Evolutionary conservation across 192 early-diverging fungal genomes (phyloP).

Genomic region (Linnemannia hyalina): DNA sequence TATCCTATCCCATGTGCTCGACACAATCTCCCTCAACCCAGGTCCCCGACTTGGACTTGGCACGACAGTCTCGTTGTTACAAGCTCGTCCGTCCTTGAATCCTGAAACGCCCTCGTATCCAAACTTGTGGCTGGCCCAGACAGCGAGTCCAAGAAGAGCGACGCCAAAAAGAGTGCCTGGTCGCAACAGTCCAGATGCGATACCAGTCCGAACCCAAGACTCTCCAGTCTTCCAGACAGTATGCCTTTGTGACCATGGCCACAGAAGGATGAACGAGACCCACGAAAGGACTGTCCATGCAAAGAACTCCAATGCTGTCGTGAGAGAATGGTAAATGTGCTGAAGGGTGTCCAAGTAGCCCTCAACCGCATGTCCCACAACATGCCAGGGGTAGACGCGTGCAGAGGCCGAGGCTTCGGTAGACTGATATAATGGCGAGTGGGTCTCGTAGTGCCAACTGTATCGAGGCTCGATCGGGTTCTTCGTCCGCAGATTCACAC

Average conservation of each 20-base stretch:
- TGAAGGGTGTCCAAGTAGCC: neutral
- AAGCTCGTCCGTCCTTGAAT: neutral
- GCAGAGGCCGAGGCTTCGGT: neutral
- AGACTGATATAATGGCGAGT: neutral
- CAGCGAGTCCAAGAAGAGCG: neutral
- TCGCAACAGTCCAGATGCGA: conserved; percentile 21
- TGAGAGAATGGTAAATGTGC: neutral
- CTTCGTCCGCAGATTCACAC: neutral
- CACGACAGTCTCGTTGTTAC: neutral
- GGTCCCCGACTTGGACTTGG: neutral
- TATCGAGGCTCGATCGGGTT: neutral
- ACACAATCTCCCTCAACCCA: neutral
- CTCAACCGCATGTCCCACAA: conserved; percentile 6
- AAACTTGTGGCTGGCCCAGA: conserved; percentile 13
- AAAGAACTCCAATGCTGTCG: neutral
- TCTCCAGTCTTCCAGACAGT: neutral
- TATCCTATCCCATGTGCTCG: conserved; percentile 17
- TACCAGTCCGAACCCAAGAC: conserved; percentile 16
- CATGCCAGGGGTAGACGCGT: conserved; percentile 45
- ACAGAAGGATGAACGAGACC: neutral
- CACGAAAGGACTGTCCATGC: neutral
- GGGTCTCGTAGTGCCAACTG: neutral
- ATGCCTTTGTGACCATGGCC: conserved; percentile 35
- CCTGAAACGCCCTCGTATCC: neutral
- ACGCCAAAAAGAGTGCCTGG: conserved; percentile 38